Conservation (phyloP, 495 filamentous ascomycete species). For the Baudoinia panamericana region DNA sequence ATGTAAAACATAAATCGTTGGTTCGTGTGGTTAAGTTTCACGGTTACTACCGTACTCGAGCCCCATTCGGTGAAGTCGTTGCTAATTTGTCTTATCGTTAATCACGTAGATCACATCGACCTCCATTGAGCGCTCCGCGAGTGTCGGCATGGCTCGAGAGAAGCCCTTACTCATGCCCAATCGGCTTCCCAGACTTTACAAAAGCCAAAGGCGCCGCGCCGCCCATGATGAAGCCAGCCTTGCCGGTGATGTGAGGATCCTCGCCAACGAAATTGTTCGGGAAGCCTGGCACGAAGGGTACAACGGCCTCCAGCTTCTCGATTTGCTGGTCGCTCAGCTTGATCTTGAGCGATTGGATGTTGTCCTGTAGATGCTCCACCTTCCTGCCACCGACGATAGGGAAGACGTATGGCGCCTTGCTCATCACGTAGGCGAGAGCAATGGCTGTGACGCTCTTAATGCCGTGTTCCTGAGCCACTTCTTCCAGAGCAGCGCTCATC, state of each 20-base stretch:
- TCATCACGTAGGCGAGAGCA: slow-evolving; percentile 61
- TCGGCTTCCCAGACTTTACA: not conserved
- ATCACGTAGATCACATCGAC: too few relatives aligned
- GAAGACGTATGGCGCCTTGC: slow-evolving; percentile 64
- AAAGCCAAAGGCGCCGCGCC: slow-evolving; percentile 2
- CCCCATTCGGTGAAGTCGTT: too few relatives aligned
- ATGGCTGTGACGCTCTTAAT: slow-evolving; percentile 28
- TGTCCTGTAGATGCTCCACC: slow-evolving; percentile 52
- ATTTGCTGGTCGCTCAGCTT: slow-evolving; percentile 39
- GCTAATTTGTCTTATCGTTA: too few relatives aligned
- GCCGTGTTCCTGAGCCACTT: slow-evolving; percentile 36
- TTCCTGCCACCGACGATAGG: slow-evolving; percentile 59
- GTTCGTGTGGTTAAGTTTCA: too few relatives aligned
- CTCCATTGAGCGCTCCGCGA: too few relatives aligned
- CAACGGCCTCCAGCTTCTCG: slow-evolving; percentile 40
- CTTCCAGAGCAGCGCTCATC: slow-evolving; percentile 45
- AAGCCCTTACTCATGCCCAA: slow-evolving; percentile 8
- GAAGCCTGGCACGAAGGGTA: slow-evolving; percentile 36
- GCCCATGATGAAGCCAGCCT: not conserved
- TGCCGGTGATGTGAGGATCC: slow-evolving; percentile 25
- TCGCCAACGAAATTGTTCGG: slow-evolving; percentile 36
- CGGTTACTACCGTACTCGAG: too few relatives aligned
- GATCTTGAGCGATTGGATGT: slow-evolving; percentile 30
- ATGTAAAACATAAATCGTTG: too few relatives aligned
- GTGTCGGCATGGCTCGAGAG: too few relatives aligned